phyloP scores from a whole-genome alignment of 106 monocot species.

The Amphibolis antarctica region DNA sequence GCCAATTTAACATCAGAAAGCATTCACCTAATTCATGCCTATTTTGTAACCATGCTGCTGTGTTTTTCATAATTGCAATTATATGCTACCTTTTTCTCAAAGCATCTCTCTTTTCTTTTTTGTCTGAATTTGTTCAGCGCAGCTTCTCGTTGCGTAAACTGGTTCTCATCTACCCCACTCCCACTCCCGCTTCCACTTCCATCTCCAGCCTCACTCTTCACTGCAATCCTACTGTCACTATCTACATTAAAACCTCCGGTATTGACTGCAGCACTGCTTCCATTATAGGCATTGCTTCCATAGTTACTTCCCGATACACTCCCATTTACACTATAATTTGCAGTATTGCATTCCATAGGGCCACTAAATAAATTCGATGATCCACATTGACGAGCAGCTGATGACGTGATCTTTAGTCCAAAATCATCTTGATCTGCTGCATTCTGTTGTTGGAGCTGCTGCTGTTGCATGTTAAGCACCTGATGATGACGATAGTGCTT shows the following conservation, averaged over 20 bases:
- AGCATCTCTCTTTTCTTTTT: slow-evolving; percentile 84
- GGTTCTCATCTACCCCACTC: slow-evolving; percentile 36
- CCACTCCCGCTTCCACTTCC: slow-evolving; percentile 43
- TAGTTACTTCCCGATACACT: slow-evolving; percentile 58
- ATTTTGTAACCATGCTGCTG: too few species aligned
- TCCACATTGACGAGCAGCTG: slow-evolving; percentile 24
- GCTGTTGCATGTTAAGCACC: slow-evolving; percentile 22
- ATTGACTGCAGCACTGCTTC: slow-evolving; percentile 26
- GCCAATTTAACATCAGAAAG: too few species aligned
- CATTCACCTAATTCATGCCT: too few species aligned
- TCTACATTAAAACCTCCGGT: slow-evolving; percentile 28
- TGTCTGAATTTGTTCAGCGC: slow-evolving; percentile 76
- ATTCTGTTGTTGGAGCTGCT: slow-evolving; percentile 13
- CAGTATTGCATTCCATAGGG: slow-evolving; percentile 46
- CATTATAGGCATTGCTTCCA: slow-evolving; percentile 55
- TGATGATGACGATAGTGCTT: slow-evolving; percentile 61
- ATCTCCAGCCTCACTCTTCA: slow-evolving; percentile 14
- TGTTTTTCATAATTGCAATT: too few species aligned
- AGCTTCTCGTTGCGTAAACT: slow-evolving; percentile 49
- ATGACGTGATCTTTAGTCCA: slow-evolving; percentile 16
- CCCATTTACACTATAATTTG: slow-evolving; percentile 46
- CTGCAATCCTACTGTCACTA: slow-evolving; percentile 22
- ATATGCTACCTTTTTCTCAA: slow-evolving; percentile 63
- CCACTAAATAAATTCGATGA: slow-evolving; percentile 36
- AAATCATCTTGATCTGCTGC: slow-evolving; percentile 35